Conservation (phyloP, 2,329 filamentous ascomycete genomes). For the Sporothrix brasiliensis region DNA sequence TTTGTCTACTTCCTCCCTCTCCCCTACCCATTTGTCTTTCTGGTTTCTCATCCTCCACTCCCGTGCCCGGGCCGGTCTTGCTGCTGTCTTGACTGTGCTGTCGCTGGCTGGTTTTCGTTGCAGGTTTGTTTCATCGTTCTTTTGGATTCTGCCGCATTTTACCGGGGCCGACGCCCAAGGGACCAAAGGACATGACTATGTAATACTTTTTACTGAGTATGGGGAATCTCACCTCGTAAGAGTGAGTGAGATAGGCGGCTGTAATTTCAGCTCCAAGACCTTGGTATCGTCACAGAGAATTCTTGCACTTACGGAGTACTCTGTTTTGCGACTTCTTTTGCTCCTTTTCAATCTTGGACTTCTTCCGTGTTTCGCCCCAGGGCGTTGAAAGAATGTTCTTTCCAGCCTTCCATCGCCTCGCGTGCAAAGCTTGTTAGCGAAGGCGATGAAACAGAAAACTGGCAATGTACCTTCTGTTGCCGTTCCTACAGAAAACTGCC, state of each 20-base stretch:
- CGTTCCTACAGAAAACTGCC: slow-evolving; percentile 1
- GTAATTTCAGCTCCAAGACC: not conserved
- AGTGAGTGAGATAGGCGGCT: not conserved
- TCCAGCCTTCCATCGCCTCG: slow-evolving; percentile 16
- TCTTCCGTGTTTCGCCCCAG: slow-evolving; percentile 8
- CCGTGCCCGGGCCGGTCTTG: slow-evolving; percentile 20
- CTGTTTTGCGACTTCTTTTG: not conserved
- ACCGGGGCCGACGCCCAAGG: no score
- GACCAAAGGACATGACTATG: no score
- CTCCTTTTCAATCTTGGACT: not conserved
- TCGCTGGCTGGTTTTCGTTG: slow-evolving; percentile 27
- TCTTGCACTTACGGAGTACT: not conserved
- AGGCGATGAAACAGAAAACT: slow-evolving; percentile 2
- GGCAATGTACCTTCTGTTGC: slow-evolving; percentile 14
- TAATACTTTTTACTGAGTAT: not conserved
- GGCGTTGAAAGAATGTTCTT: slow-evolving; percentile 21
- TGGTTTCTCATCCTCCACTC: slow-evolving; percentile 11
- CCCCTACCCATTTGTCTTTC: not conserved
- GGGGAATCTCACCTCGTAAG: not conserved
- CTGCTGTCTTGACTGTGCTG: not conserved
- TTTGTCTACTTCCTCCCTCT: not conserved
- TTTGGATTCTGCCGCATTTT: not conserved
- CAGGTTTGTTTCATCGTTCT: slow-evolving; percentile 35
- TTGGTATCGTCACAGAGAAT: not conserved
- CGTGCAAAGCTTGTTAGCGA: not conserved